Evolutionary conservation across 2,329 filamentous ascomycete species (phyloP), one percentile per base, ranked within the genome.

Genomic region (Beauveria sp.): DNA sequence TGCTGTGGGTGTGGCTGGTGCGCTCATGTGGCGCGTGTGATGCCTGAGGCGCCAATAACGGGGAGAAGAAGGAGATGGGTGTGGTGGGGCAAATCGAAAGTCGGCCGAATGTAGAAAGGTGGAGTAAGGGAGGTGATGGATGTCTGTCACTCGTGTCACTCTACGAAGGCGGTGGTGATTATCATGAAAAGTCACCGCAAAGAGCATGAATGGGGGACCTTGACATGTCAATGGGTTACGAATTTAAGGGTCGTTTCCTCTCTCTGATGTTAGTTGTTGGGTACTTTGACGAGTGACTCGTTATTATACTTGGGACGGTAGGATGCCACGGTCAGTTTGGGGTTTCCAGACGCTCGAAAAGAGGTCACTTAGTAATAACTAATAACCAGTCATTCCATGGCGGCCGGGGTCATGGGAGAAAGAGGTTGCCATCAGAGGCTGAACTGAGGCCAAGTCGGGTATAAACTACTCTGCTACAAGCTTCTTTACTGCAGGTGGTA

Each of bases 21-120:
- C 54, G 59, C 34, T 24, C 24, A 16, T 54, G 46, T 57, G 55
- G 59, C 55, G 44, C 12, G 14, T 3, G 55, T 62, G 16, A 4
- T 61, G 63, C 66, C 65, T 66, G 63, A 67, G 66, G 66, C 59
- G 61, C 26, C 3, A 44, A 62, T 3, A 4, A 54, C 7, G 34
- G 20, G 14, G 18, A 54, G 20, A 26, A 16, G 16, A 40, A 9
- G 55, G 48, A 37, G 30, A 47, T 24, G 26, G 43, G 34, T 18
- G 48, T 41, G 43, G 55, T 57, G 55, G 43, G 55, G 55, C 30
- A 30, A 48, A 57, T 57, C 55, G 44, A 18, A 47, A 30, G 8
- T 43, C 8, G 28, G 30, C 30, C 30, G 30, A 34, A 34, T 34
- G 30, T 34, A 34, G 30, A 34, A 34, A 34, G 30, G 30, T 34